Conservation (phyloP, 441 rosid genomes). For the Raphanus hybrid region DNA sequence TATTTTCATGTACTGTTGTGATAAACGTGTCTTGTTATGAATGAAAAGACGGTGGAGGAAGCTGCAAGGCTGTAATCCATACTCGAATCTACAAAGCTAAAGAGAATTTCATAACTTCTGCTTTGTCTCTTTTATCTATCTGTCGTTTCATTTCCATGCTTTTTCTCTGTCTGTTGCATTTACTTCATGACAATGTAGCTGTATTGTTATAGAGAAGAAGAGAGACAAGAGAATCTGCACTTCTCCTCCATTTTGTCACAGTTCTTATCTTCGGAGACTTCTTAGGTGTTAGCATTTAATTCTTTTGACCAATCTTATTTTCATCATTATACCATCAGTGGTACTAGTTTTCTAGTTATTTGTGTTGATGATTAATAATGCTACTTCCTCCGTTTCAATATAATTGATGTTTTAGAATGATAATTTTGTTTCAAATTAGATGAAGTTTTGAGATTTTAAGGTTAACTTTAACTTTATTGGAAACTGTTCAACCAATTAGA, state of each 20-base stretch:
- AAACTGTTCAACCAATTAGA: too few species aligned
- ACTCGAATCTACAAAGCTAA: slow-evolving; percentile 11
- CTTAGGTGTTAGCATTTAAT: slow-evolving; percentile 17
- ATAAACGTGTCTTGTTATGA: slow-evolving; percentile 35
- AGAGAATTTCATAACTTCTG: slow-evolving; percentile 38
- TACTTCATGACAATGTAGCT: slow-evolving; percentile 29
- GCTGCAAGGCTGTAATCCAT: slow-evolving; percentile 36
- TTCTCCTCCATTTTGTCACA: slow-evolving; percentile 29
- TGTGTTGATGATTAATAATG: not conserved
- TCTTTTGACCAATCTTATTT: slow-evolving; percentile 8
- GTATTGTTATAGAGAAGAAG: not conserved
- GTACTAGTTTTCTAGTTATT: not conserved
- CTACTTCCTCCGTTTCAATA: too few species aligned
- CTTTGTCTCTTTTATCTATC: slow-evolving; percentile 34
- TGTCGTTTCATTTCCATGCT: slow-evolving; percentile 18
- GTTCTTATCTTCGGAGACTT: slow-evolving; percentile 25
- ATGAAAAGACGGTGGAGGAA: slow-evolving; percentile 37
- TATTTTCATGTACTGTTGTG: slow-evolving; percentile 3
- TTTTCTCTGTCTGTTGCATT: slow-evolving; percentile 20
- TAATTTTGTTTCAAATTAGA: too few species aligned
- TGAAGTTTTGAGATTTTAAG: too few species aligned
- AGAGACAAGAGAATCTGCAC: slow-evolving; percentile 31
- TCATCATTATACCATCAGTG: slow-evolving; percentile 7
- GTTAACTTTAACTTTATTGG: too few species aligned
- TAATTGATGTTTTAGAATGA: too few species aligned